Evolutionary conservation across 768 basidiomycete genomes (phyloP).

Genomic region (Ephemerocybe angulata): DNA sequence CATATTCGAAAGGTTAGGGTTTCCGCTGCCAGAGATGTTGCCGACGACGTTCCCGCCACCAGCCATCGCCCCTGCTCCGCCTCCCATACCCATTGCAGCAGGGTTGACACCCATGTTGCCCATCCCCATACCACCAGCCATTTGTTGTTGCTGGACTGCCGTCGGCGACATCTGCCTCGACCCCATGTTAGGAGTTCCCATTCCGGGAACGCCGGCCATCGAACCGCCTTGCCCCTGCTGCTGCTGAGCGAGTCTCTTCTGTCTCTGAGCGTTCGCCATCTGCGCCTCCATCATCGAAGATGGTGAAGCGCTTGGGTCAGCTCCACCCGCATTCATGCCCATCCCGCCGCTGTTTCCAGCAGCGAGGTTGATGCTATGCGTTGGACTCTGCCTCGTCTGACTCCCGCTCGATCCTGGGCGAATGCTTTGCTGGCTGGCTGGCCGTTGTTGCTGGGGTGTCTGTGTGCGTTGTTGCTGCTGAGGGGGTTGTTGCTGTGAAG

Average conservation of each 20-base stretch:
- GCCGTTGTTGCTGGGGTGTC: not conserved
- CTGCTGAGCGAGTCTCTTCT: slow-evolving; percentile 32
- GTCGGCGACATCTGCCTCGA: slow-evolving; percentile 40
- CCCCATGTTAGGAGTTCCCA: too few species aligned
- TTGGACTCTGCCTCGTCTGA: slow-evolving; percentile 1
- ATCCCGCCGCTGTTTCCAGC: not conserved
- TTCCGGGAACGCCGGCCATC: slow-evolving; percentile 13
- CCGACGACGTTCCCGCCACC: not conserved
- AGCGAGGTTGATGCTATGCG: not conserved
- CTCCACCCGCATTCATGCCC: not conserved
- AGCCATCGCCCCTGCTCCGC: not conserved
- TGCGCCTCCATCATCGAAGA: slow-evolving; percentile 29
- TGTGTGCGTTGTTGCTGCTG: slow-evolving; percentile 2
- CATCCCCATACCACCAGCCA: not conserved
- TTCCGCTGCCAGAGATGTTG: not conserved
- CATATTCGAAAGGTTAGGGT: slow-evolving; percentile 8
- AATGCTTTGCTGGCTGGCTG: slow-evolving; percentile 4
- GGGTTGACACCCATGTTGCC: too few species aligned
- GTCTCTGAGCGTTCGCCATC: slow-evolving; percentile 30
- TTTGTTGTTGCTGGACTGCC: slow-evolving; percentile 14
- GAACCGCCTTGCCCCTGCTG: slow-evolving; percentile 23
- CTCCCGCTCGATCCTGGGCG: not conserved
- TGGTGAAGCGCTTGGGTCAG: slow-evolving; percentile 7
- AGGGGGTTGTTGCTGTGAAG: not conserved
- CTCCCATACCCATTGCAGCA: slow-evolving; percentile 5